Evolutionary conservation across 1,139 yeast species (phyloP), one percentile per base, ranked within the genome.

Genomic region (Hanseniaspora sp.): DNA sequence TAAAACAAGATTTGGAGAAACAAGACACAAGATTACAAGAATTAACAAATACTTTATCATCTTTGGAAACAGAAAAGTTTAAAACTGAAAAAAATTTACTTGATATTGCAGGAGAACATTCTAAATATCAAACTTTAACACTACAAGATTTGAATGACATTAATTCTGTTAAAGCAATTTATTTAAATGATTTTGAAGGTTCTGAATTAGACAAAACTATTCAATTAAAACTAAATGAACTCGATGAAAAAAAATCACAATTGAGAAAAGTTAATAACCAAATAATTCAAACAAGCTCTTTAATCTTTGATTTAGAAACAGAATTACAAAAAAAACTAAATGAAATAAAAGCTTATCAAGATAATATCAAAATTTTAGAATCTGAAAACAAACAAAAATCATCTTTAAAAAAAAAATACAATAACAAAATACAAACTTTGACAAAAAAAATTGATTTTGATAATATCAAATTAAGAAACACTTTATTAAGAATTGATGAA

Each of bases 401-500:
- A 77, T 15, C 67, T 73, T 13, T 67, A 71, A 17, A 74, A 76
- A 55, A 80, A 79, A 56, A 69, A 74, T 29, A 70, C 71, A 45
- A 65, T 71, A 30, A 71, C 72, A 17, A 71, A 76, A 57, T n/a
- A 1, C 48, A 87, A 81, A 60, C 68, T 73, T 39, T 78, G 75
- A 57, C 63, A 82, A 28, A 51, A 15, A 51, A 51, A 31, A 39
- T 51, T n/a, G 38, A 45, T 13, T 45, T 44, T 33, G 54, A 51
- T 30, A 85, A 83, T 59, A 74, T 82, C n/a, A 77, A 79, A 61
- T 70, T 88, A 54, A 77, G 83, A 59, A 82, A 80, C 52, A 75
- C 82, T 0, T 72, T 86, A 45, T 62, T 78, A 1, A 76, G 76
- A 60, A 68, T 88, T 49, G 85, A 85, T 58, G 95, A 86, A 57